These are phyloP conservation scores for Gracilaria caudata DNA, from an alignment of 23 red algal genomes.

Conservation along the genomic window DNA sequence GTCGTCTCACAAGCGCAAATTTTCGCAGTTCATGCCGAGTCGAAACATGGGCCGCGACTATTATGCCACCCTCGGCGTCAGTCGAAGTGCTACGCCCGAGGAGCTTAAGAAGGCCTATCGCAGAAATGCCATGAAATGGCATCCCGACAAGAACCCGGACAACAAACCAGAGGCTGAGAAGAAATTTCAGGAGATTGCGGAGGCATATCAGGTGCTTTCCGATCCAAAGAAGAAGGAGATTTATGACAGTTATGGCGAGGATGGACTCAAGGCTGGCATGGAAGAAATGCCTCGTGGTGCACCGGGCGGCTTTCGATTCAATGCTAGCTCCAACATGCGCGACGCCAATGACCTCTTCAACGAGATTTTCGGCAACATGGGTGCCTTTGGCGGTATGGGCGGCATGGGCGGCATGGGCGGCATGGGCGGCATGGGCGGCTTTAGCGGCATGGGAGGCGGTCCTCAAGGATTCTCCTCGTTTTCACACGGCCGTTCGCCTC, in stretches of 20 bases:
- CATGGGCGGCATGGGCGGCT: slow-evolving; percentile 72
- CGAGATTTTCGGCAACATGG: slow-evolving; percentile 81
- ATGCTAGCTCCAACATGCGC: slow-evolving; percentile 40
- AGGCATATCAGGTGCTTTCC: slow-evolving; percentile 89
- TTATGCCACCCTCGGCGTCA: slow-evolving; percentile 89
- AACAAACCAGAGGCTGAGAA: slow-evolving; percentile 85
- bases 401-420: slow-evolving; percentile 74
- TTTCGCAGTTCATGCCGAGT: slow-evolving; percentile 31
- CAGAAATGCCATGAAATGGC: slow-evolving; percentile 87
- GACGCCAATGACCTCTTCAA: slow-evolving; percentile 87
- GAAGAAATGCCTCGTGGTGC: slow-evolving; percentile 69
- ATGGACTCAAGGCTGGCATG: slow-evolving; percentile 83
- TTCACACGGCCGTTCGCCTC: slow-evolving; percentile 1
- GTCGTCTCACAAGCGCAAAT: slow-evolving; percentile 20
- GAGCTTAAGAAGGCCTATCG: slow-evolving; percentile 88
- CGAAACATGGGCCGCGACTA: slow-evolving; percentile 87
- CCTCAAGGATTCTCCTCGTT: slow-evolving; percentile 30
- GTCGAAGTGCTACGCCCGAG: slow-evolving; percentile 63
- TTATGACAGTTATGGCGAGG: slow-evolving; percentile 98
- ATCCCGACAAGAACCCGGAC: slow-evolving; percentile 97
- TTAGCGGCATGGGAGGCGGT: slow-evolving; percentile 10
- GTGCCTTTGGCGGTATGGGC: slow-evolving; percentile 64
- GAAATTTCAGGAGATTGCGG: slow-evolving; percentile 93
- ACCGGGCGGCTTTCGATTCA: slow-evolving; percentile 23
- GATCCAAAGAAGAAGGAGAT: slow-evolving; percentile 97